Evolutionary conservation across 345 rosid species (phyloP), one percentile per base, ranked within the genome.

Genomic region (Nephelium lappaceum): DNA sequence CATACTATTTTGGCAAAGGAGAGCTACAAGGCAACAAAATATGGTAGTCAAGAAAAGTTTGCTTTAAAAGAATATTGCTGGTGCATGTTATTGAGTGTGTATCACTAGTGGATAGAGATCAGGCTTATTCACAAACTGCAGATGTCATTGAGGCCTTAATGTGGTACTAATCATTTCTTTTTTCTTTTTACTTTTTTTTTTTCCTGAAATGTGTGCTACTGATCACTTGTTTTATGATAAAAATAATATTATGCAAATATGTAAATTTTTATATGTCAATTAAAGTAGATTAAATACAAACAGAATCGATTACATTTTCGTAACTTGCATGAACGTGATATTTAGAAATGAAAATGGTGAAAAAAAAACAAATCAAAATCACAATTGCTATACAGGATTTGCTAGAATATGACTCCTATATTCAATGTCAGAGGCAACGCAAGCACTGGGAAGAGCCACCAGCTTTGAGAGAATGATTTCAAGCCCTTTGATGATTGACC

Each of bases 361-460:
- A 14, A 14, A 51, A 51, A 55, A 55, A 14, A 4, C 18, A 58
- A 60, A 21, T 24, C 18, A 65, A 6, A 27, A 2, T 42, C 11
- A 55, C 23, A 39, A 25, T 45, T 57, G 8, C 43, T 31, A 36
- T 39, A 71, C 61, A 55, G 73, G 45, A 9, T 43, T 55, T 72
- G 75, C 73, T 83, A 80, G 67, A 78, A 23, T 51, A 74, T 71
- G 47, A 73, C 10, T 18, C 73, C 82, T 39, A 74, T 43, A 53
- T 76, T 38, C 24, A 69, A 74, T 66, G 53, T 24, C 25, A 81
- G 24, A 6, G 85, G 72, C 39, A 81, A 53, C 7, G 77, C 36
- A 18, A 84, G 73, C 83, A 77, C 73, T 69, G 24, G 82, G 58
- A 73, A 38, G 68, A 61, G 68, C 89, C 83, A 75, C 89, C 86